These are phyloP conservation scores for Metschnikowia peoriensis DNA, from an alignment of 805 yeast genomes.

Conservation along the genomic window DNA sequence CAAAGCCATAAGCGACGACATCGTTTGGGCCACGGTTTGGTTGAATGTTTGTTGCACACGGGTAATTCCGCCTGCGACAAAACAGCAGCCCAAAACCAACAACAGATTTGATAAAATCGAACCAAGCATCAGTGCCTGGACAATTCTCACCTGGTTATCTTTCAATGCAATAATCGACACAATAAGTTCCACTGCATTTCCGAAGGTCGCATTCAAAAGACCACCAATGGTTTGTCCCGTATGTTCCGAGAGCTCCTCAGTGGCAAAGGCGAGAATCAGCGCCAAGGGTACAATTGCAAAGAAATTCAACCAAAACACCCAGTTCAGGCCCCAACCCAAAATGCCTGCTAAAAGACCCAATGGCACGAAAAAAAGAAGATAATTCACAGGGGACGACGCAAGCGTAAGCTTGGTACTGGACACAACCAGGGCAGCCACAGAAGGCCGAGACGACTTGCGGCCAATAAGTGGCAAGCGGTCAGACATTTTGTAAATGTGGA, in stretches of 20 bases:
- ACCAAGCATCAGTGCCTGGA: constrained; percentile 97
- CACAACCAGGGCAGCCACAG: constrained; percentile 3
- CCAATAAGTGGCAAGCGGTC: constrained; percentile 17
- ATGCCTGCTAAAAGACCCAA: constrained; percentile 76
- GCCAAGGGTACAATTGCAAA: constrained; percentile 92
- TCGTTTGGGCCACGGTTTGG: constrained; percentile 97
- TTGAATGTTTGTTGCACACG: constrained; percentile 85
- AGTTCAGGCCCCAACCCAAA: constrained; percentile 51
- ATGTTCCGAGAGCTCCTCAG: constrained; percentile 85
- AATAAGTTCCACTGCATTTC: constrained; percentile 95
- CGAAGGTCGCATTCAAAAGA: constrained; percentile 91
- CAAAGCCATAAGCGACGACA: constrained; percentile 90
- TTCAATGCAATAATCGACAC: constrained; percentile 87
- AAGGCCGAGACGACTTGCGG: constrained; percentile 8
- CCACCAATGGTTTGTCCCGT: constrained; percentile 95
- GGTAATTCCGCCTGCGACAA: constrained; percentile 87
- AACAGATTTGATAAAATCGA: constrained; percentile 85
- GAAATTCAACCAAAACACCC: constrained; percentile 72
- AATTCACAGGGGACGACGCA: constrained; percentile 69
- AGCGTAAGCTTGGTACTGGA: constrained; percentile 25
- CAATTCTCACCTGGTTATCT: constrained; percentile 87
- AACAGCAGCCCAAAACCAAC: constrained; percentile 93
- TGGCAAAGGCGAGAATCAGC: constrained; percentile 83
- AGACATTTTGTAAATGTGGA: constrained; percentile 8
- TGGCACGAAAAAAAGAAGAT: constrained; percentile 81